Base-by-base conservation (phyloP, 2,329 filamentous ascomycete genomes). In the Sclerotinia borealis region DNA sequence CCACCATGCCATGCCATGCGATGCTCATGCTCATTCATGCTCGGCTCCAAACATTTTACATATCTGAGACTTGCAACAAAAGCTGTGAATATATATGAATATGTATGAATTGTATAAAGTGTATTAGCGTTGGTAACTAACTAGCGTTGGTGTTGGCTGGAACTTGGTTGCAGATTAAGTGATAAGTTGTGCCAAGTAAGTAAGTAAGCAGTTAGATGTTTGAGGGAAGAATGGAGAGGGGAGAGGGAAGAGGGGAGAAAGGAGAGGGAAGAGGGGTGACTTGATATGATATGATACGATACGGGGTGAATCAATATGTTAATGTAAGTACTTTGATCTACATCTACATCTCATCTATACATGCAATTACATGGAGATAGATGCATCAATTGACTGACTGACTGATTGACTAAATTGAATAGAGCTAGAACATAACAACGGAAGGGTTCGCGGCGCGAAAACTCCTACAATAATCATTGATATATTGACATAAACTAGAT, bases 31-130 rank as follows among this genome's bases (percentile, higher is more conserved):
- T n/a, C n/a, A n/a, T n/a, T n/a, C n/a, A n/a, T 27, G 10, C 54
- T 67, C 64, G 64, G 43, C 47, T 60, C 64, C 64, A 64, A 54
- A 63, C 29, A 64, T 67, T 45, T 45, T 34, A 29, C 8, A 19
- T 61, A n/a, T n/a, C n/a, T n/a, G n/a, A 60, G 64, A 67, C 29
- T 45, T 66, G 64, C 64, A 67, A 67, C 65, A 67, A 66, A 63
- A 58, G 36, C 9, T 55, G 8, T 27, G 22, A n/a, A n/a, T 52
- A n/a, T n/a, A n/a, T n/a, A n/a, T n/a, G n/a, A n/a, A n/a, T n/a
- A n/a, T n/a, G n/a, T n/a, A n/a, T n/a, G n/a, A n/a, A n/a, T n/a
- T n/a, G n/a, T n/a, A n/a, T n/a, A n/a, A n/a, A n/a, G n/a, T n/a
- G n/a, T n/a, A n/a, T n/a, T n/a, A n/a, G n/a, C n/a, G n/a, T n/a